These are phyloP conservation scores for Diddensiella transvaalensis DNA, from an alignment of 805 yeast species.

Conservation along the genomic window DNA sequence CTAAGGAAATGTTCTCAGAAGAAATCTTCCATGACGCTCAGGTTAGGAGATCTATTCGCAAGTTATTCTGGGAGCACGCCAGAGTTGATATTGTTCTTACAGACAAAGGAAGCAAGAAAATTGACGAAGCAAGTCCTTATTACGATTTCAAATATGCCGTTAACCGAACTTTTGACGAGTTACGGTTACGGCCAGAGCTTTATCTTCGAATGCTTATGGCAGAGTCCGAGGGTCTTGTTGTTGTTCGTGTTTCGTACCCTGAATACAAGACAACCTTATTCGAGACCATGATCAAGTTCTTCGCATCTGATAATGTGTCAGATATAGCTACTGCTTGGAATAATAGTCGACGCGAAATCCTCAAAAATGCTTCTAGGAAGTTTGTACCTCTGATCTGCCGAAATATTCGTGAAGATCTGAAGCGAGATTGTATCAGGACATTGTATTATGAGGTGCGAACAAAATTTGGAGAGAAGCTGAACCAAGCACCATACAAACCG, in stretches of 20 bases:
- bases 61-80: conserved; percentile 59
- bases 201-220: conserved; percentile 90
- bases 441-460: conserved; percentile 68
- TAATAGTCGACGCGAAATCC: conserved; percentile 60
- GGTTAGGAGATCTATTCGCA: conserved; percentile 59
- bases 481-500: conserved; percentile 93
- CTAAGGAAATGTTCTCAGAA: conserved; percentile 71
- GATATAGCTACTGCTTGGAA: conserved; percentile 80
- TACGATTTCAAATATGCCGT: conserved; percentile 89
- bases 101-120: conserved; percentile 74
- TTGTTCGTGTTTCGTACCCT: conserved; percentile 56
- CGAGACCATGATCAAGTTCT: conserved; percentile 35
- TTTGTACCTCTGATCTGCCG: conserved; percentile 63
- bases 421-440: conserved; percentile 68
- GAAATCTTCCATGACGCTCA: conserved; percentile 78
- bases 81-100: conserved; percentile 72
- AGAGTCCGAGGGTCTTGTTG: conserved; percentile 70
- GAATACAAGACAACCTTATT: conserved; percentile 40
- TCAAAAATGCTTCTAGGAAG: conserved; percentile 64
- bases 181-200: conserved; percentile 70
- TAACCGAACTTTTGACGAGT: conserved; percentile 73
- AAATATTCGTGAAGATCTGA: conserved; percentile 78
- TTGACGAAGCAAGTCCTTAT: conserved; percentile 75
- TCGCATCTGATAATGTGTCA: conserved; percentile 50
- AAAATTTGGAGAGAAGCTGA: conserved; percentile 64